Conservation (phyloP, 2,329 filamentous ascomycete species). For the Fusarium citri region DNA sequence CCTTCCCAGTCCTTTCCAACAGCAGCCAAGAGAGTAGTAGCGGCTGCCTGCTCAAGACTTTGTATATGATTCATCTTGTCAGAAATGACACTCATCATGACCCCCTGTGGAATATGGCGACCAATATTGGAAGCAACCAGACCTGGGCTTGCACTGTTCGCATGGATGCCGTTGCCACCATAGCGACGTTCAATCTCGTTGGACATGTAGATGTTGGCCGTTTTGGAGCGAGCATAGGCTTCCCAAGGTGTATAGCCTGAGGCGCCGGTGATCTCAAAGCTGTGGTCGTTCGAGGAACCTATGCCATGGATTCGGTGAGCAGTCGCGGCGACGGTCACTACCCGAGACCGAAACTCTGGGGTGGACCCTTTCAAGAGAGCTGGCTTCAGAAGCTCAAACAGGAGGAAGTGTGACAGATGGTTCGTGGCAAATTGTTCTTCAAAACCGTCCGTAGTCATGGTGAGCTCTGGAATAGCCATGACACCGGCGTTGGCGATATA, state of each 20-base stretch:
- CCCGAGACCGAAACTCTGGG: conserved; percentile 9
- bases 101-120: conserved; percentile 10
- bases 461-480: conserved; percentile 15
- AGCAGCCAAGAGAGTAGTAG: background rate
- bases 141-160: conserved; percentile 9
- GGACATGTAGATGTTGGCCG: conserved; percentile 15
- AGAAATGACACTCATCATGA: background rate
- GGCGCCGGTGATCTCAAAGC: background rate
- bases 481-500: conserved; percentile 43
- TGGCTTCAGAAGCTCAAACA: conserved; percentile 16
- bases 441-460: conserved; percentile 24
- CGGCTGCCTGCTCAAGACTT: conserved; percentile 1
- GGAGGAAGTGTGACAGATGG: conserved; percentile 34
- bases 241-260: background rate
- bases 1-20: conserved; percentile 6
- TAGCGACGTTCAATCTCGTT: conserved; percentile 12
- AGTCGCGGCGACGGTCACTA: conserved; percentile 4
- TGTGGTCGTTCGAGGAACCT: background rate
- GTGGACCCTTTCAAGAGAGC: background rate
- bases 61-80: conserved; percentile 3
- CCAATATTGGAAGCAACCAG: conserved; percentile 5
- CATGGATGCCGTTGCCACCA: conserved; percentile 3
- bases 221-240: conserved; percentile 10
- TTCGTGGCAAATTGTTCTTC: conserved; percentile 37
- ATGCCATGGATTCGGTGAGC: conserved; percentile 16